Evolutionary conservation across 352 stramenopile species (phyloP), one percentile per base, ranked within the genome.

Genomic region (Globisporangium viniferum): DNA sequence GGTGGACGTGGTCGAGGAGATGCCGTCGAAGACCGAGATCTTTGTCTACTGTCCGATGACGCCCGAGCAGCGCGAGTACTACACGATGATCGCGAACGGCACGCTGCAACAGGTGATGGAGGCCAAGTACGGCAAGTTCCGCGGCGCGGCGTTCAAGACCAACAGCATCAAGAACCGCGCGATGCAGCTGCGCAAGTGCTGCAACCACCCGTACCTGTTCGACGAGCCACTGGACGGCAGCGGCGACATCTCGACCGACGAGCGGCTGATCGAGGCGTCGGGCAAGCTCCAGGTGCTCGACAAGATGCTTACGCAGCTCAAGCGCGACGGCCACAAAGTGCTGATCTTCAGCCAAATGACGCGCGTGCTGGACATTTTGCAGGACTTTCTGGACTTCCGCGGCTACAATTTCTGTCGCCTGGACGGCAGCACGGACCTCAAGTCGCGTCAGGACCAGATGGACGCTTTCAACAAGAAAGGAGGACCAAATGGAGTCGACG

Each of bases 331-430:
- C 15, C 97, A 99, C 75, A 95, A 98, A 54, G 94, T 99, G 53
- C 83, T 99, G 4, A 94, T 99, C 56, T 99, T 99, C 77, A 98
- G 89, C 29, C 98, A 99, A 77, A 96, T 98, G 88, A 98, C 97
- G 70, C 93, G 95, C 22, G 97, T 99, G 85, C 82, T 99, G 6
- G 97, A 99, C 77, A 99, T 99, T 73, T 67, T 99, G 41, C 94
- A 99, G 71, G 98, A 99, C 78, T 99, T 96, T 67, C 70, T 98
- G 56, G 53, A 67, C 24, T 78, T 93, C 64, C 89, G 87, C 9
- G 79, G 83, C 0, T 98, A 98, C 77, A 79, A 88, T 64, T 99
- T 98, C 76, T 99, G 97, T 70, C 87, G 97, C 48, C 96, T 99
- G 66, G 97, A 99, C 71, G 97, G 98, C 20, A 94, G 72, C 62